Percentiles rank a stretch among this genome's conserved stretches.
phyloP scores from a whole-genome alignment of 345 rosid genomes.

The Stellera chamaejasme region DNA sequence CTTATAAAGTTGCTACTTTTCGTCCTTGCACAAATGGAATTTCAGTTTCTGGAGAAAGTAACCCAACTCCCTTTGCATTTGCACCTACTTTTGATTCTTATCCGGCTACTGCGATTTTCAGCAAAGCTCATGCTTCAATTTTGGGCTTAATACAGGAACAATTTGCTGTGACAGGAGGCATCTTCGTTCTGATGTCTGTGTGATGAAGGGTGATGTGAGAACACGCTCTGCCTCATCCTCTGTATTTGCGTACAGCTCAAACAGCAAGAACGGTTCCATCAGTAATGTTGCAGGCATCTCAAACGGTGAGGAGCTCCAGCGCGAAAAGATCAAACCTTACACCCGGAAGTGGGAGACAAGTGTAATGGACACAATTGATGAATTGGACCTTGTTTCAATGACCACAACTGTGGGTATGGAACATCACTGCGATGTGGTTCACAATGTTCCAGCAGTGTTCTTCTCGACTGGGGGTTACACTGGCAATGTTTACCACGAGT shows the following conservation, averaged over 20 bases:
- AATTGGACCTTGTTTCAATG: slow-evolving; percentile 36
- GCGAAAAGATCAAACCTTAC: slow-evolving; percentile 49
- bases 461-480: slow-evolving; percentile 71
- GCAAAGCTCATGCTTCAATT: neutral
- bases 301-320: slow-evolving; percentile 20
- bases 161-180: slow-evolving; percentile 59
- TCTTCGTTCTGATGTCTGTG: slow-evolving; percentile 46
- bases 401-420: slow-evolving; percentile 4
- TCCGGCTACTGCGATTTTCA: neutral
- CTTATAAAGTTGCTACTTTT: no score
- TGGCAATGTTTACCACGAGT: slow-evolving; percentile 62
- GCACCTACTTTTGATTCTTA: neutral
- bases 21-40: no score
- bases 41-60: no score
- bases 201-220: slow-evolving; percentile 58
- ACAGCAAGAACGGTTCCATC: slow-evolving; percentile 2
- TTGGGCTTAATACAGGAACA: slow-evolving; percentile 41
- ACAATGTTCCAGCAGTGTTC: slow-evolving; percentile 48
- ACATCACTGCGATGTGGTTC: slow-evolving; percentile 40
- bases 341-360: slow-evolving; percentile 65
- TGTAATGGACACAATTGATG: slow-evolving; percentile 50
- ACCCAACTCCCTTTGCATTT: no score
- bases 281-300: slow-evolving; percentile 14
- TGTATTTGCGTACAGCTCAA: slow-evolving; percentile 35
- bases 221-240: slow-evolving; percentile 43